Conservation (phyloP, 192 early-diverging fungal species). For the Entomortierella parvispora region DNA sequence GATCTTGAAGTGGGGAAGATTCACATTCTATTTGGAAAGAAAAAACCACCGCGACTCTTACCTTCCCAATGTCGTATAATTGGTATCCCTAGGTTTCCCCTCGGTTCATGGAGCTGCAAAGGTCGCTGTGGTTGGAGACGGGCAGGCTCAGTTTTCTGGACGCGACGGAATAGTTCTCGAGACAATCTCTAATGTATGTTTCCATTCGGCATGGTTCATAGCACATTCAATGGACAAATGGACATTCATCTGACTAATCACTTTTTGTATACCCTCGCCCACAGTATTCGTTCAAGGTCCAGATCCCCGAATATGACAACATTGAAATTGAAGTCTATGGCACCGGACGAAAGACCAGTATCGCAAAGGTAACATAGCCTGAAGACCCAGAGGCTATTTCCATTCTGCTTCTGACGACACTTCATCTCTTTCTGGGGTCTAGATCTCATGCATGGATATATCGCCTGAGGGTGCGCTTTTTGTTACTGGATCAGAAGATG, state of each 20-base stretch:
- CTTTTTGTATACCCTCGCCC: background rate
- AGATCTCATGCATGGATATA: constrained; percentile 57
- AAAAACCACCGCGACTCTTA: background rate
- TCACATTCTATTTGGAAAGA: background rate
- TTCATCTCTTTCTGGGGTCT: background rate
- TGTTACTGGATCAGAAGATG: constrained; percentile 54
- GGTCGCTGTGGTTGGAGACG: constrained; percentile 31
- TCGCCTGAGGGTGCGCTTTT: constrained; percentile 61
- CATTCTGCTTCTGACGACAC: too few relatives aligned
- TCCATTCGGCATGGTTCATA: background rate
- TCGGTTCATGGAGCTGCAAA: constrained; percentile 56
- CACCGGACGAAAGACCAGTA: constrained; percentile 26
- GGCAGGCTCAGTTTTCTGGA: constrained; percentile 43
- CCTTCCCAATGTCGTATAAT: background rate
- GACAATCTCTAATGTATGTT: constrained; percentile 53
- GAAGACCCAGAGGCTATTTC: background rate
- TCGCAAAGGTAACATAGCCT: constrained; percentile 18
- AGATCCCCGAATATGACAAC: constrained; percentile 38
- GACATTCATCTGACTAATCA: background rate
- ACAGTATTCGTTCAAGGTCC: constrained; percentile 57
- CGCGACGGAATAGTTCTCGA: constrained; percentile 54
- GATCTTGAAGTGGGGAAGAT: background rate
- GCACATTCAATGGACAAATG: background rate
- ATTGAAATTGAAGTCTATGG: constrained; percentile 51
- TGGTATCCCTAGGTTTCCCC: constrained; percentile 42